Evolutionary conservation across 2,329 filamentous ascomycete species (phyloP), one percentile per base, ranked within the genome.

Genomic region (Phyllachora maydis): DNA sequence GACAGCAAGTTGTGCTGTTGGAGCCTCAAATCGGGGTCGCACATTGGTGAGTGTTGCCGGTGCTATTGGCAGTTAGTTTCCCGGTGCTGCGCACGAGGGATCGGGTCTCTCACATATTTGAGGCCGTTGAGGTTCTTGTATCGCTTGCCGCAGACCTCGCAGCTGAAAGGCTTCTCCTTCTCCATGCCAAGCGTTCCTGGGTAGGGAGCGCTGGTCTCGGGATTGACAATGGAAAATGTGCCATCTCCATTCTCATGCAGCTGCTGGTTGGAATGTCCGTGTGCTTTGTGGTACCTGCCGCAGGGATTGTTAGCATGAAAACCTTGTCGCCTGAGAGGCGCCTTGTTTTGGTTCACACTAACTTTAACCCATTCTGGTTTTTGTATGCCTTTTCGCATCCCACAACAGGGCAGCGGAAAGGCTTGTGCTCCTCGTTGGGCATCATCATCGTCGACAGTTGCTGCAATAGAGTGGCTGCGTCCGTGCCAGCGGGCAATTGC

Each of bases 371-470:
- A 37, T 98, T 98, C 46, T 95, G 88, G 47, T 98, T 98, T 61
- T 98, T 98, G 56, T 98, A 98, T 0, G 88, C 85, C 58, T 98
- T 98, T 48, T 95, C 88, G 41, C 88, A 98, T 5, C 88, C 88
- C 44, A 98, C 91, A 23, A 98, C 88, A 2, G 88, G 88, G 40
- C 88, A 98, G 45, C 83, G 78, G 59, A 92, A 98, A 0, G 88
- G 88, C 51, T 95, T 98, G 39, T 90, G 81, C 44, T 98, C 85
- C 43, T 95, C 85, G 10, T 74, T 29, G n/a, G 36, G 36, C n/a
- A 36, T 74, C 28, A 70, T 60, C 47, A 69, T 59, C n/a, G 54
- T 59, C 16, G 60, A 59, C 26, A 66, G 52, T 23, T 63, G 56
- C 33, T 66, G 60, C 19, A 67, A 42, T n/a, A 66, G 42, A 11